phyloP scores from a whole-genome alignment of 495 filamentous ascomycete species.

The Jackrogersella minutella region DNA sequence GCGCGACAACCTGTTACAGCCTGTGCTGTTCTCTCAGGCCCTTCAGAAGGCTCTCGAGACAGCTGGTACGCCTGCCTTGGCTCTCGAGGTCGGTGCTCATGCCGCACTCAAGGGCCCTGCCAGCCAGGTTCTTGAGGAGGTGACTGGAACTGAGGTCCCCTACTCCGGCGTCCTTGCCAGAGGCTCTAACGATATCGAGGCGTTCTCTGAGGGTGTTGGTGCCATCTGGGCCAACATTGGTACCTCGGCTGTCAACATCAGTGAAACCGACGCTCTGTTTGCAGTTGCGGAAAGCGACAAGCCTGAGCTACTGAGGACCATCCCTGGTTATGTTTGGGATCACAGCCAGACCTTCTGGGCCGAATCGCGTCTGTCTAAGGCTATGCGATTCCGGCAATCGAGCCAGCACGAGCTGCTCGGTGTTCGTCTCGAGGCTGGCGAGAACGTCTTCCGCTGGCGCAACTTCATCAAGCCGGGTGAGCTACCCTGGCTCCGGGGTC shows the following conservation, averaged over 20 bases:
- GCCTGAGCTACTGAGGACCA: constrained; percentile 35
- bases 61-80: constrained; percentile 24
- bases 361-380: constrained; percentile 49
- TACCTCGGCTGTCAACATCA: constrained; percentile 26
- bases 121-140: constrained; percentile 35
- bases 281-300: constrained; percentile 1
- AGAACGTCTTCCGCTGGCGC: constrained; percentile 52
- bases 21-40: constrained; percentile 59
- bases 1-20: constrained; percentile 54
- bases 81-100: constrained; percentile 61
- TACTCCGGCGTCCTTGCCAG: constrained; percentile 39
- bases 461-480: constrained; percentile 52
- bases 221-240: constrained; percentile 44
- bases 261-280: neutral
- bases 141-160: constrained; percentile 18
- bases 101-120: constrained; percentile 55
- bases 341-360: constrained; percentile 52
- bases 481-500: constrained; percentile 55
- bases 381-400: constrained; percentile 28
- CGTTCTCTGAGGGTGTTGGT: constrained; percentile 47
- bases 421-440: constrained; percentile 28
- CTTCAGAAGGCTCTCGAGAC: constrained; percentile 41
- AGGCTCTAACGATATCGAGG: constrained; percentile 32
- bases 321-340: constrained; percentile 60
- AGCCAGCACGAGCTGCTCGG: constrained; percentile 55